These are phyloP conservation scores for Nigrograna mackinnonii DNA, from an alignment of 2,329 filamentous ascomycete genomes.

Conservation along the genomic window DNA sequence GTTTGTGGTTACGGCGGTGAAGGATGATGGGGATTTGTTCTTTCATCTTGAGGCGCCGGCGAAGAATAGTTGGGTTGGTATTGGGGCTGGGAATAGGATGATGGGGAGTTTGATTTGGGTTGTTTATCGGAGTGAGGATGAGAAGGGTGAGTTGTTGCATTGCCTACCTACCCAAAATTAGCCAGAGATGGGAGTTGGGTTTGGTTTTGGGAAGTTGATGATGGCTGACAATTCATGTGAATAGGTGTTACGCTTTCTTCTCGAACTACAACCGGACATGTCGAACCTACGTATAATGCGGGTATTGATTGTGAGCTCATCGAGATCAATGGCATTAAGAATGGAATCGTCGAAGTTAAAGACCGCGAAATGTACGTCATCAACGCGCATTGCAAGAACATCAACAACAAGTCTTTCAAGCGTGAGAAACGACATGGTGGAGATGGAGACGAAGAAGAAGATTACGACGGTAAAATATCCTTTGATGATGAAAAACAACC, in stretches of 20 bases:
- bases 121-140: constrained; percentile 54
- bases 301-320: constrained; percentile 46
- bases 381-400: constrained; percentile 52
- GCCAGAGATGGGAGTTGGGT: too few relatives aligned
- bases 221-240: not conserved
- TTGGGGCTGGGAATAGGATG: constrained; percentile 58
- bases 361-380: constrained; percentile 42
- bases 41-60: constrained; percentile 57
- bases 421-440: not conserved
- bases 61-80: constrained; percentile 55
- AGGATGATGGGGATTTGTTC: constrained; percentile 51
- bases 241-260: constrained; percentile 59
- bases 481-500: constrained; percentile 51
- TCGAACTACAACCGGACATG: constrained; percentile 54
- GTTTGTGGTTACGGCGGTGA: constrained; percentile 21
- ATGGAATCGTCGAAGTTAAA: constrained; percentile 26
- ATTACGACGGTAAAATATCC: constrained; percentile 43
- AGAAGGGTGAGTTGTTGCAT: constrained; percentile 43
- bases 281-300: constrained; percentile 55
- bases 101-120: constrained; percentile 61
- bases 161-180: too few relatives aligned
- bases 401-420: constrained; percentile 3
- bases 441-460: too few relatives aligned
- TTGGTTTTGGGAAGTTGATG: not conserved
- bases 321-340: constrained; percentile 51